phyloP scores from a whole-genome alignment of 2,329 filamentous ascomycete species.

The Pseudogymnoascus sp. region DNA sequence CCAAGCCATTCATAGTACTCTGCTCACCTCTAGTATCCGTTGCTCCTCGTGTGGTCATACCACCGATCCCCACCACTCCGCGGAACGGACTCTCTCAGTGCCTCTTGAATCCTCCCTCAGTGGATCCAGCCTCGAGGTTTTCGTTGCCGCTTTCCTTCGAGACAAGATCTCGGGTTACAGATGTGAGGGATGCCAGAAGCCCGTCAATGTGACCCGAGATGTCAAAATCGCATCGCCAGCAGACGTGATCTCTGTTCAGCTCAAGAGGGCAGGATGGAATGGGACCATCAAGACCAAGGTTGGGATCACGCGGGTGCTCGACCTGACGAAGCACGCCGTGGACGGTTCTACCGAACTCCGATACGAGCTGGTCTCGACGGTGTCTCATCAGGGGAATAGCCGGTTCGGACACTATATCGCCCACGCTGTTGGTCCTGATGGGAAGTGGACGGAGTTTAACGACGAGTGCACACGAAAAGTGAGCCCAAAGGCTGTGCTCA shows the following conservation, averaged over 20 bases:
- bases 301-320: slow-evolving; percentile 18
- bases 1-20: slow-evolving; percentile 20
- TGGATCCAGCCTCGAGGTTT: slow-evolving; percentile 18
- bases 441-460: slow-evolving; percentile 19
- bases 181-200: slow-evolving; percentile 22
- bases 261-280: slow-evolving; percentile 24
- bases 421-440: slow-evolving; percentile 15
- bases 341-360: slow-evolving; percentile 13
- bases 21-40: slow-evolving; percentile 16
- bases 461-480: slow-evolving; percentile 12
- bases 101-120: slow-evolving; percentile 20
- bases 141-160: slow-evolving; percentile 21
- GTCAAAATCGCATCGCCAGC: slow-evolving; percentile 21
- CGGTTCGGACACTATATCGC: slow-evolving; percentile 20
- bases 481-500: not conserved
- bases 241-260: slow-evolving; percentile 24
- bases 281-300: slow-evolving; percentile 17
- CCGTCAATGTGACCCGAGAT: slow-evolving; percentile 13
- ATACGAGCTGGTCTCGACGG: slow-evolving; percentile 28
- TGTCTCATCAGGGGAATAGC: slow-evolving; percentile 23
- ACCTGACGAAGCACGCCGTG: slow-evolving; percentile 21
- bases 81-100: slow-evolving; percentile 24
- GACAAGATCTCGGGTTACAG: slow-evolving; percentile 23
- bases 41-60: slow-evolving; percentile 24
- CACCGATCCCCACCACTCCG: slow-evolving; percentile 18